Base-by-base conservation (phyloP, 306 rosid species). In the Phaseolus lunatus region DNA sequence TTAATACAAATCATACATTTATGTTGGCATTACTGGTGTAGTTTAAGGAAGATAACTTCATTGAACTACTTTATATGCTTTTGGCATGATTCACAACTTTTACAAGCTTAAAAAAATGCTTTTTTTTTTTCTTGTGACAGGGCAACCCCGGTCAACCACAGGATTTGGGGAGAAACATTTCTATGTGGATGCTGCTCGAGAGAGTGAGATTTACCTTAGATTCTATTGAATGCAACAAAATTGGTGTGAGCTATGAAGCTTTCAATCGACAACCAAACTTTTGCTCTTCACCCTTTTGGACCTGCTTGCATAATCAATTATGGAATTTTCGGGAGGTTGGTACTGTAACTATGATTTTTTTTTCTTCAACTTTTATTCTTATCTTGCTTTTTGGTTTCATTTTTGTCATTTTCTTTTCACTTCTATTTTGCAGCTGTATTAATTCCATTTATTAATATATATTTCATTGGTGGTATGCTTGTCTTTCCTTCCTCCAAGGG, bases 131-230 rank as follows among this genome's bases (percentile, higher is more conserved):
- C 70, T 78, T 73, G 39, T 86, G 83, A 85, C 83, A 92, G 97
- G 91, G 77, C 57, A 92, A 76, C 45, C 83, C 89, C 61, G 93
- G 90, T 75, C 93, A 90, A 72, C 95, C 95, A 54, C 95, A 87
- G 41, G 84, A 87, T 75, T 74, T 92, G 57, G 96, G 98, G 22
- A 81, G 81, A 68, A 95, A 92, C 73, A 82, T 89, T 75, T 90
- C 97, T 31, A 78, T 87, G 92, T 95, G 98, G 95, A 89, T 95
- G 97, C 81, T 95, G 79, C 96, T 95, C 57, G 98, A 95, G 87
- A 90, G 98, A 80, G 91, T 92, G 18, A 87, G 98, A 58, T 95
- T 95, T 87, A 90, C 92, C 37, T 85, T 90, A 65, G 97, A 95
- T 82, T 96, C 96, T 59, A 75, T 87, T 62, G 96, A 95, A 81